Evolutionary conservation across 2,329 filamentous ascomycete genomes (phyloP).

Genomic region (Alternaria ethzedia): DNA sequence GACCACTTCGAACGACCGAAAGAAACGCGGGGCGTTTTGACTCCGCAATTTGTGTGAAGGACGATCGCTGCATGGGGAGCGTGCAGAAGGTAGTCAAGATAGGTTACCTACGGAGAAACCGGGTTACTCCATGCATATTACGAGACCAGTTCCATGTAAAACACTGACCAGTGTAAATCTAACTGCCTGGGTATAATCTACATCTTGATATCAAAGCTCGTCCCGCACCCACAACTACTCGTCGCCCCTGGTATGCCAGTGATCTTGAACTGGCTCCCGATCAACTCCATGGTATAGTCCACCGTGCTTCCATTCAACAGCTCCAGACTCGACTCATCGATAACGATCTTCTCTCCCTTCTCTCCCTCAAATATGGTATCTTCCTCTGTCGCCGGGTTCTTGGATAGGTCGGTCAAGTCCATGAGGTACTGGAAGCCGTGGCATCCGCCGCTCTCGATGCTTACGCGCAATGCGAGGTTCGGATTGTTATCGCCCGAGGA

Average conservation of each 20-base stretch:
- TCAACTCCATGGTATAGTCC: conserved; percentile 95
- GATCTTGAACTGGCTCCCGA: conserved; percentile 94
- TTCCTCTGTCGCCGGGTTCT: conserved; percentile 64
- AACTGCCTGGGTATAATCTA: conserved; percentile 11
- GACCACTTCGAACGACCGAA: background rate
- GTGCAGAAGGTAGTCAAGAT: background rate
- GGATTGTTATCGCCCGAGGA: conserved; percentile 66
- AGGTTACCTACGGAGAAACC: background rate
- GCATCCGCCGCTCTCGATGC: conserved; percentile 91
- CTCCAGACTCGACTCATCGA: conserved; percentile 87
- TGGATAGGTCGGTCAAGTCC: conserved; percentile 73
- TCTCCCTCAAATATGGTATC: conserved; percentile 85
- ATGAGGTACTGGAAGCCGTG: conserved; percentile 98
- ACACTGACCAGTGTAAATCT: background rate
- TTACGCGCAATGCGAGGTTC: conserved; percentile 84
- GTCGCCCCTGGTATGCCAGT: conserved; percentile 89
- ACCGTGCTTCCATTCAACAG: conserved; percentile 92
- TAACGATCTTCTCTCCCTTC: conserved; percentile 75
- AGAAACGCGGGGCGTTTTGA: background rate
- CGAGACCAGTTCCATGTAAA: background rate
- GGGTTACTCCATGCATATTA: background rate
- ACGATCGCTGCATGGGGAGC: background rate
- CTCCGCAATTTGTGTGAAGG: background rate
- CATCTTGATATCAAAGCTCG: conserved; percentile 89
- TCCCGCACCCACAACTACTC: conserved; percentile 96